Evolutionary conservation across 441 rosid genomes (phyloP).

Genomic region (Gossypium gossypioides): DNA sequence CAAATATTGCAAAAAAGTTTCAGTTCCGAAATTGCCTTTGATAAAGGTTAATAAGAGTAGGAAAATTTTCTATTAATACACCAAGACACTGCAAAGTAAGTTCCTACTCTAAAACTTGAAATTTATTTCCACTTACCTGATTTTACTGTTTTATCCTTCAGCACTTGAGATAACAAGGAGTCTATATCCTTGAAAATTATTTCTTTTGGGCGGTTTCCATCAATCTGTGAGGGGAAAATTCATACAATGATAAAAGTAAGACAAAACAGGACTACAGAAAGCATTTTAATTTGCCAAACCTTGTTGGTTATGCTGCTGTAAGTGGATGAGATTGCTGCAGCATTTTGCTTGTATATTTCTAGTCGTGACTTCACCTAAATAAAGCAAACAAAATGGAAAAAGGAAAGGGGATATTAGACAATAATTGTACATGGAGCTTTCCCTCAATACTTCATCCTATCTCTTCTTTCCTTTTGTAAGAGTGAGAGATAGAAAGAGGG

Average conservation of each 20-base stretch:
- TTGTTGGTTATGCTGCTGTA: constrained; percentile 48
- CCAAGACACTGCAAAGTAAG: neutral
- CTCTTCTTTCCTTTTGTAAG: constrained; percentile 1
- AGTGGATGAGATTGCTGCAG: constrained; percentile 49
- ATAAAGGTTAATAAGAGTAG: neutral
- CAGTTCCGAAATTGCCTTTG: neutral
- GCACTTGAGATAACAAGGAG: constrained; percentile 48
- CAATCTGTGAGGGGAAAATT: constrained; percentile 36
- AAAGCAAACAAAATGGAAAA: neutral
- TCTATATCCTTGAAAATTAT: constrained; percentile 48
- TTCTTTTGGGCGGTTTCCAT: constrained; percentile 69
- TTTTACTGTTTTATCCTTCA: constrained; percentile 25
- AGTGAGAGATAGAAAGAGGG: neutral
- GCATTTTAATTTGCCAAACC: constrained; percentile 29
- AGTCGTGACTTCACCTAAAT: constrained; percentile 67
- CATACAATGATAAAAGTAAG: neutral
- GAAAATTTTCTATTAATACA: neutral
- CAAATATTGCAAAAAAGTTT: neutral
- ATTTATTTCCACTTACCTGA: constrained; percentile 29
- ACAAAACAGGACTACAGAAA: neutral
- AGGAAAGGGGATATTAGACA: neutral
- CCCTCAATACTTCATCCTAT: neutral
- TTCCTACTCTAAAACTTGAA: constrained; percentile 16
- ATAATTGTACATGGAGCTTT: neutral
- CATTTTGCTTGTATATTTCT: constrained; percentile 72